Evolutionary conservation across 1,284 basidiomycete genomes (phyloP).

Genomic region (Trichosporon sp.): DNA sequence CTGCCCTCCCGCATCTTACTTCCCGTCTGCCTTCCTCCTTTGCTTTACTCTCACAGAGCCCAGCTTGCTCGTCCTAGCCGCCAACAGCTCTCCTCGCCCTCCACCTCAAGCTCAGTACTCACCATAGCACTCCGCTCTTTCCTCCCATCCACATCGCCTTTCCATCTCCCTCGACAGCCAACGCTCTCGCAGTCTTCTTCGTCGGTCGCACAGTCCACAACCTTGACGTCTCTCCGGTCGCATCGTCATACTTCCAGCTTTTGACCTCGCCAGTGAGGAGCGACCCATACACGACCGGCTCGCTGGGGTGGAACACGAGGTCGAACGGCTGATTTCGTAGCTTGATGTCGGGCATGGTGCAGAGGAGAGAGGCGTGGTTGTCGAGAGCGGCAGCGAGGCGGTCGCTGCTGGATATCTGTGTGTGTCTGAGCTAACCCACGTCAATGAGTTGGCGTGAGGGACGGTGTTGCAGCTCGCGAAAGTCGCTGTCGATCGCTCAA

Average conservation of each 20-base stretch:
- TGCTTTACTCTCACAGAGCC: not conserved
- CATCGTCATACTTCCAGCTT: conserved; percentile 63
- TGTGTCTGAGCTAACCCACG: not conserved
- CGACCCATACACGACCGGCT: conserved; percentile 65
- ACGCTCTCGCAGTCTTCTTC: conserved; percentile 64
- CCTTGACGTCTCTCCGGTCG: conserved; percentile 48
- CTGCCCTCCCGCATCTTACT: not conserved
- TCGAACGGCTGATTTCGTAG: conserved; percentile 68
- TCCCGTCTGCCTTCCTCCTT: not conserved
- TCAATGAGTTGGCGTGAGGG: not conserved
- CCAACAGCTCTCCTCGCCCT: not conserved
- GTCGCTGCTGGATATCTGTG: too few relatives aligned
- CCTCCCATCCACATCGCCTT: conserved; percentile 66
- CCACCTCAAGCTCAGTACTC: conserved; percentile 41
- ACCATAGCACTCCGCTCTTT: conserved; percentile 78
- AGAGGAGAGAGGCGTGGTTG: not conserved
- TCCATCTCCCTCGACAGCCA: conserved; percentile 63
- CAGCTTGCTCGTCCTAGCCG: too few relatives aligned
- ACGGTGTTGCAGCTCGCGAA: not conserved
- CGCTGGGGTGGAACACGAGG: conserved; percentile 72
- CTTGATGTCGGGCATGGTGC: conserved; percentile 45
- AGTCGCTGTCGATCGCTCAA: not conserved
- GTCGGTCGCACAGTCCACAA: conserved; percentile 42
- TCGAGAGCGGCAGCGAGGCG: too few relatives aligned
- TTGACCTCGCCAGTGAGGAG: conserved; percentile 78